Evolutionary conservation across 2,329 filamentous ascomycete genomes (phyloP).

Genomic region (Rasamsonia emersonii): DNA sequence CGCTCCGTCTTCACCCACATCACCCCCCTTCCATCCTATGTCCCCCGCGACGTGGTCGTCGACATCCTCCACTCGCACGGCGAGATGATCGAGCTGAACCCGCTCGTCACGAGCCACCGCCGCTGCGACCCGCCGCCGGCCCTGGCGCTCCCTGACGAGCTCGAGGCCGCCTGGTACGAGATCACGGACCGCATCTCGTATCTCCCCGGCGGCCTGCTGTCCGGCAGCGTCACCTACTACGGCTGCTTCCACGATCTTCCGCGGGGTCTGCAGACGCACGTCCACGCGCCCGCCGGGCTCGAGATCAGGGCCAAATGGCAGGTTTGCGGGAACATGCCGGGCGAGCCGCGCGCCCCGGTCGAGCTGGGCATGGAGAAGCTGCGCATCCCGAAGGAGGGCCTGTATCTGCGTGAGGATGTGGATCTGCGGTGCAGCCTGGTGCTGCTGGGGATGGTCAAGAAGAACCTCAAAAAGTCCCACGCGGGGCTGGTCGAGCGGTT

Average conservation of each 20-base stretch:
- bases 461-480: constrained; percentile 70
- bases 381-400: constrained; percentile 51
- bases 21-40: constrained; percentile 60
- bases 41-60: constrained; percentile 60
- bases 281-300: constrained; percentile 73
- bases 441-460: constrained; percentile 67
- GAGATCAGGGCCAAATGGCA: constrained; percentile 72
- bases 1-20: constrained; percentile 66
- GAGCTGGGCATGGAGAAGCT: constrained; percentile 55
- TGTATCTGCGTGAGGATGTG: constrained; percentile 75
- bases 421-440: constrained; percentile 72
- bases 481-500: constrained; percentile 56
- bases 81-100: constrained; percentile 80
- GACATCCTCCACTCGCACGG: constrained; percentile 65
- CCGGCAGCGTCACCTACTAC: constrained; percentile 63
- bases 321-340: constrained; percentile 62
- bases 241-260: constrained; percentile 69
- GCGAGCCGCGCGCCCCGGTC: constrained; percentile 56
- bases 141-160: constrained; percentile 57
- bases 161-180: constrained; percentile 63
- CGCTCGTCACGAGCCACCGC: constrained; percentile 64
- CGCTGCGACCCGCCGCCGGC: constrained; percentile 58
- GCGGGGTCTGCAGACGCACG: constrained; percentile 68
- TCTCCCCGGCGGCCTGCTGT: constrained; percentile 55
- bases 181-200: constrained; percentile 69